phyloP scores from a whole-genome alignment of 2,329 filamentous ascomycete species.

The Colletotrichum tamarilloi region DNA sequence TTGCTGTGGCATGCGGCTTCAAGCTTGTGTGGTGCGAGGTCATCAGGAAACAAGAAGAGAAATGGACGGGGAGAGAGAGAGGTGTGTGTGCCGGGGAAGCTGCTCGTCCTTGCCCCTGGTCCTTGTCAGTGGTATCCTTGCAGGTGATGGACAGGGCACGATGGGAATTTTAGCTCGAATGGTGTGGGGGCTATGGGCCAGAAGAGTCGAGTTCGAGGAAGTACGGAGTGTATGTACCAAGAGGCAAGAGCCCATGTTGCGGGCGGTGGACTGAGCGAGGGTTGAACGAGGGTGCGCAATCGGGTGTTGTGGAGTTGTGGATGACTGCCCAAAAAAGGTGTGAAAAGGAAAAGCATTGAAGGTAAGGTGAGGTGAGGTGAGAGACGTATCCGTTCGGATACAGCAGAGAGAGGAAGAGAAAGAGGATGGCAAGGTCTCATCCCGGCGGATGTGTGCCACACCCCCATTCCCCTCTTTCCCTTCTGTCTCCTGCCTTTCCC shows the following conservation, averaged over 20 bases:
- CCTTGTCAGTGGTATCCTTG: constrained; percentile 23
- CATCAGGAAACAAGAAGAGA: not conserved
- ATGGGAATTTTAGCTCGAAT: constrained; percentile 20
- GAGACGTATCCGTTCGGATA: not conserved
- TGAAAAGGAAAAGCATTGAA: not conserved
- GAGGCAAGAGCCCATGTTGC: constrained; percentile 6
- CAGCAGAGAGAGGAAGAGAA: too few relatives aligned
- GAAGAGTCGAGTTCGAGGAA: constrained; percentile 2
- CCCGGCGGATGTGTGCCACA: constrained; percentile 3
- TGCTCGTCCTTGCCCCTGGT: constrained; percentile 25
- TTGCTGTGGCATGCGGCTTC: not conserved
- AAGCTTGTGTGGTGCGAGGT: constrained; percentile 1
- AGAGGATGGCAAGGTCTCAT: constrained; percentile 19
- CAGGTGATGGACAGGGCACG: constrained; percentile 32
- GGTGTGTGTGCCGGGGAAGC: constrained; percentile 33
- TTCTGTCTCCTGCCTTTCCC: constrained; percentile 13
- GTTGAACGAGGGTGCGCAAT: not conserved
- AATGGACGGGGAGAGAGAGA: not conserved
- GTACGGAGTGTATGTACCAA: too few relatives aligned
- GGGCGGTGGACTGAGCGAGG: not conserved
- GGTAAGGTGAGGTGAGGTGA: constrained; percentile 18
- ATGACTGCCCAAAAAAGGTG: not conserved
- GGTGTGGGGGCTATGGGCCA: not conserved
- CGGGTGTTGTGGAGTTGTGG: not conserved
- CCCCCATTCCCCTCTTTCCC: constrained; percentile 19